phyloP scores from a whole-genome alignment of 192 early-diverging fungal genomes.

The Entomortierella lignicola region DNA sequence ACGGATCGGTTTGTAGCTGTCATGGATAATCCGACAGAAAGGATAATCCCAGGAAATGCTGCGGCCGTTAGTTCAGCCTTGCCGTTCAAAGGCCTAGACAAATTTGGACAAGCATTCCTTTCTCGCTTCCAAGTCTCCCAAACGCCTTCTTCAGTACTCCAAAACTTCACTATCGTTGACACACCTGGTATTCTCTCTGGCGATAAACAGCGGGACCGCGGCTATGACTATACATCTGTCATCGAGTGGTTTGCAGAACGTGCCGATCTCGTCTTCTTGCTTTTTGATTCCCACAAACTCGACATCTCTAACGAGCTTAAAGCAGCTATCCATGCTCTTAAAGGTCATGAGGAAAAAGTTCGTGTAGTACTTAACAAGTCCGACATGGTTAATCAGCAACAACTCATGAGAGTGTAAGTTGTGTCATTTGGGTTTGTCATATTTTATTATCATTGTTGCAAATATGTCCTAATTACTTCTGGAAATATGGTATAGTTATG shows the following conservation, averaged over 20 bases:
- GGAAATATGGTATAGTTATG: slow-evolving; percentile 62
- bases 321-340: slow-evolving; percentile 73
- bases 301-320: slow-evolving; percentile 91
- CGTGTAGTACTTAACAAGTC: slow-evolving; percentile 86
- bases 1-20: slow-evolving; percentile 88
- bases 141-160: slow-evolving; percentile 75
- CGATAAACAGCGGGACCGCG: slow-evolving; percentile 82
- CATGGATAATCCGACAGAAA: slow-evolving; percentile 76
- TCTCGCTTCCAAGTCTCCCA: slow-evolving; percentile 88
- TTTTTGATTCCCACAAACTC: slow-evolving; percentile 89
- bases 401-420: slow-evolving; percentile 85
- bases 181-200: slow-evolving; percentile 87
- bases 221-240: slow-evolving; percentile 82
- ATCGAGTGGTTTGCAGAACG: slow-evolving; percentile 89
- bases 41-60: slow-evolving; percentile 86
- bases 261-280: slow-evolving; percentile 80
- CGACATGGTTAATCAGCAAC: slow-evolving; percentile 84
- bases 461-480: no score
- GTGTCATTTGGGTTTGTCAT: neutral
- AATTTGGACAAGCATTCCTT: slow-evolving; percentile 83
- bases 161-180: slow-evolving; percentile 85
- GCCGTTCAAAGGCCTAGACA: slow-evolving; percentile 79
- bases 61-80: slow-evolving; percentile 81
- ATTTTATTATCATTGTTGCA: neutral
- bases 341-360: slow-evolving; percentile 86